Base-by-base conservation (phyloP, 2,329 filamentous ascomycete genomes). In the Arthrobotrys pseudoclavata region DNA sequence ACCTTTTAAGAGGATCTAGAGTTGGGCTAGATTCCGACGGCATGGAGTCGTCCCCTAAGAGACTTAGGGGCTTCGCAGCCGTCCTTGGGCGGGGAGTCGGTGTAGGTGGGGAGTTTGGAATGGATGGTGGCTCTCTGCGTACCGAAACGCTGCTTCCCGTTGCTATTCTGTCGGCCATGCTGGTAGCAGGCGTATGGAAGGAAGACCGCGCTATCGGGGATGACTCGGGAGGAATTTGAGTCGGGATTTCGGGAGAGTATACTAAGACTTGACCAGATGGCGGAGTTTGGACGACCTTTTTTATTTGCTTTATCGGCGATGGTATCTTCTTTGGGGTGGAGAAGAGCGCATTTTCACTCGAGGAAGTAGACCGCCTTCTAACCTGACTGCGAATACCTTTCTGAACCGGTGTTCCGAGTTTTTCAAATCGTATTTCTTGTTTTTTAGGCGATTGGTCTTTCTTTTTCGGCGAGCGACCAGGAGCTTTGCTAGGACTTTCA, bases 351-450 rank as follows among this genome's bases (percentile, higher is more conserved):
- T 22, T 50, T 13, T 15, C 10, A 9, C 10, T 24, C 1, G 40
- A 18, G 6, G 42, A 31, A 45, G 45, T 12, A 13, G 53, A 52
- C 2, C 24, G 31, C 20, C 20, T 52, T 13, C 1, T 13, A 4
- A 12, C 3, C 7, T 26, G 12, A 4, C 3, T 13, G 12, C 40
- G 31, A 0, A 47, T 37, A n/a, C 29, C 10, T 20, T 24, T 52
- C n/a, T 53, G 52, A 4, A 18, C 50, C 4, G 29, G 24, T 3
- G 50, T 68, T 7, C 24, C 52, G 37, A 74, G 53, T 12, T 45
- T 63, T 45, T 74, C 69, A 24, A 61, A 74, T 1, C 69, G 40
- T 26, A 45, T 47, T 12, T 74, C 69, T 10, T 67, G 52, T 24
- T 74, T 68, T 47, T 62, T 53, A 1, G 53, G 34, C 0, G 34